Evolutionary conservation across 2,329 filamentous ascomycete genomes (phyloP).

Genomic region (Verticillium zaregamsianum): DNA sequence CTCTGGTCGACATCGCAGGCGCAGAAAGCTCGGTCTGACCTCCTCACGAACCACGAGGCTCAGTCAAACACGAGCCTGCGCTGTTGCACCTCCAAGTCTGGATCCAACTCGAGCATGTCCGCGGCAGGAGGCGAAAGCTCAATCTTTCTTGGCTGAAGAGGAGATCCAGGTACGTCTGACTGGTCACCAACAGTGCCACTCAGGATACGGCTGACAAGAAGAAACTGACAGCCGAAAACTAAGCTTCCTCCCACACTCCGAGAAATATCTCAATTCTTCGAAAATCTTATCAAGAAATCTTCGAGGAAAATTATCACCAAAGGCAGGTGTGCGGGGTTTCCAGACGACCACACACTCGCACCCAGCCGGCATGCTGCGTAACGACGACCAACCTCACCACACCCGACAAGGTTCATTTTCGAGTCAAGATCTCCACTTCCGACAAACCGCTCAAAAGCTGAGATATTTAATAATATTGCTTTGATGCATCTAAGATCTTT

Average conservation of each 20-base stretch:
- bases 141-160: not conserved
- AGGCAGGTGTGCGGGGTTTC: not conserved
- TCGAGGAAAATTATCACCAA: not conserved
- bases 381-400: too few species aligned
- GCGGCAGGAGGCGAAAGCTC: not conserved
- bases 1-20: too few species aligned
- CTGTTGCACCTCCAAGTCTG: too few species aligned
- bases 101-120: not conserved
- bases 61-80: too few species aligned
- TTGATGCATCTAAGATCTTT: constrained; percentile 3
- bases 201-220: not conserved
- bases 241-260: not conserved
- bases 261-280: not conserved
- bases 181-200: not conserved
- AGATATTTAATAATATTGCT: not conserved
- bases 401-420: not conserved
- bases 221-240: not conserved
- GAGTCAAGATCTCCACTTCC: not conserved
- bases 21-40: too few species aligned
- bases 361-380: too few species aligned
- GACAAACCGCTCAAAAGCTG: not conserved
- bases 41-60: too few species aligned
- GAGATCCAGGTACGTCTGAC: not conserved
- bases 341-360: too few species aligned
- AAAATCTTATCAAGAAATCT: not conserved